Percentiles rank a stretch among this genome's conserved stretches.
These are phyloP conservation scores for Phytophthora meadii DNA, from an alignment of 352 stramenopile genomes.

Conservation along the genomic window DNA sequence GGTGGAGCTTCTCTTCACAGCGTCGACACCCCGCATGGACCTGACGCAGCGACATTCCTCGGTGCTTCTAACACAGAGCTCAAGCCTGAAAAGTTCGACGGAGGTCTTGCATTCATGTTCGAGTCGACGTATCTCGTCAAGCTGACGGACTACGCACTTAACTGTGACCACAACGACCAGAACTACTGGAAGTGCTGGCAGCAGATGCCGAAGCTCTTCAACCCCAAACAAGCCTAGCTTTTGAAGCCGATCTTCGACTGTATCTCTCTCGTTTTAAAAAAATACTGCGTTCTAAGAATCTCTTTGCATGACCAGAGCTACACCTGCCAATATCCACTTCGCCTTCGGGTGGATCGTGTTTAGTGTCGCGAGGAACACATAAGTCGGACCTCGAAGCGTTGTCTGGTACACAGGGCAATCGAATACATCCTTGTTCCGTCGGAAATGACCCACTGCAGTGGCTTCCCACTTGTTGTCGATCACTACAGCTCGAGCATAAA, in stretches of 20 bases:
- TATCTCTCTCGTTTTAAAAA: slow-evolving; percentile 4
- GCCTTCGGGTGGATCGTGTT: slow-evolving; percentile 79
- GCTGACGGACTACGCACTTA: slow-evolving; percentile 89
- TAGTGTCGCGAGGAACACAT: slow-evolving; percentile 96
- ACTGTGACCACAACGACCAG: slow-evolving; percentile 86
- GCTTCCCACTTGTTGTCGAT: slow-evolving; percentile 94
- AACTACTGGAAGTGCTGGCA: slow-evolving; percentile 96
- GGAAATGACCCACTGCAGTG: slow-evolving; percentile 94
- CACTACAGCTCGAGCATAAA: slow-evolving; percentile 95
- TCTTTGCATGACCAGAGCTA: slow-evolving; percentile 94
- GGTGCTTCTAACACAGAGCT: slow-evolving; percentile 85
- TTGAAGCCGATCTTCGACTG: background rate
- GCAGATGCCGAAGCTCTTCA: slow-evolving; percentile 90
- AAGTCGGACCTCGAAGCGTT: slow-evolving; percentile 94
- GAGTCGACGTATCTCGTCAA: slow-evolving; percentile 94
- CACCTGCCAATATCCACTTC: slow-evolving; percentile 94
- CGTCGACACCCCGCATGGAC: slow-evolving; percentile 91
- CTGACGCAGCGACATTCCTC: slow-evolving; percentile 93
- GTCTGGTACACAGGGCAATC: slow-evolving; percentile 97
- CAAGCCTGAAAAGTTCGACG: slow-evolving; percentile 91
- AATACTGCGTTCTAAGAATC: slow-evolving; percentile 66
- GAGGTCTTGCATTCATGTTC: slow-evolving; percentile 98
- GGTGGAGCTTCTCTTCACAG: slow-evolving; percentile 94
- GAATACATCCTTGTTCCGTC: slow-evolving; percentile 88
- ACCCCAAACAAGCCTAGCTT: slow-evolving; percentile 45